Evolutionary conservation across 176 grass and related monocot genomes (phyloP).

Genomic region (Themeda triandra): DNA sequence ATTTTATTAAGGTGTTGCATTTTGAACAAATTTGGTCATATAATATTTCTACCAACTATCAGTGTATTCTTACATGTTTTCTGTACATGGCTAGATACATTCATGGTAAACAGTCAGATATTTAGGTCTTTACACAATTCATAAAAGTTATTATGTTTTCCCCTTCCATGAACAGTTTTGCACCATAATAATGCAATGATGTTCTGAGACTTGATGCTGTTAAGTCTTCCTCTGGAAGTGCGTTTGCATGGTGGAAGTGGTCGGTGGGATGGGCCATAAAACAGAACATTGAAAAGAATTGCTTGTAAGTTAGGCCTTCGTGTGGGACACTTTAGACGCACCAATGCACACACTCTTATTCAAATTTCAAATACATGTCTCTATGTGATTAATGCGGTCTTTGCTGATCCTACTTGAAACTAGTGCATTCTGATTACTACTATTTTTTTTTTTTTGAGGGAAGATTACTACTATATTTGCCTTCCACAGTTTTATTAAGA

Average conservation of each 20-base stretch:
- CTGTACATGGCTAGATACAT: neutral
- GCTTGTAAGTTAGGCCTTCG: slow-evolving; percentile 19
- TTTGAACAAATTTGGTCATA: too few relatives aligned
- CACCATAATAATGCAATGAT: neutral
- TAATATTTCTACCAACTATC: too few relatives aligned
- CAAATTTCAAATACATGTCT: neutral
- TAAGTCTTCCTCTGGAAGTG: slow-evolving; percentile 40
- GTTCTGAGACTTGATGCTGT: slow-evolving; percentile 42
- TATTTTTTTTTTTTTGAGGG: too few relatives aligned
- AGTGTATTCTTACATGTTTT: slow-evolving; percentile 37
- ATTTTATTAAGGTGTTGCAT: too few relatives aligned
- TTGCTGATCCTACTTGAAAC: neutral
- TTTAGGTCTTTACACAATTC: slow-evolving; percentile 13
- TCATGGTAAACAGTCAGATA: neutral
- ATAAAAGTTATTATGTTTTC: neutral
- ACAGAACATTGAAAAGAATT: slow-evolving; percentile 20
- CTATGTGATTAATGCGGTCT: neutral
- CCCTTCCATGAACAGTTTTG: neutral
- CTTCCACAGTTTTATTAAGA: neutral
- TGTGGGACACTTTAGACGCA: neutral
- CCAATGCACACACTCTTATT: neutral
- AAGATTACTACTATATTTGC: neutral
- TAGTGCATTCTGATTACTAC: neutral
- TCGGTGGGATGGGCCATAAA: slow-evolving; percentile 36
- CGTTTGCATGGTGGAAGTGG: slow-evolving; percentile 42